Evolutionary conservation across 2,329 filamentous ascomycete genomes (phyloP).

Genomic region (Microcera coccophila): DNA sequence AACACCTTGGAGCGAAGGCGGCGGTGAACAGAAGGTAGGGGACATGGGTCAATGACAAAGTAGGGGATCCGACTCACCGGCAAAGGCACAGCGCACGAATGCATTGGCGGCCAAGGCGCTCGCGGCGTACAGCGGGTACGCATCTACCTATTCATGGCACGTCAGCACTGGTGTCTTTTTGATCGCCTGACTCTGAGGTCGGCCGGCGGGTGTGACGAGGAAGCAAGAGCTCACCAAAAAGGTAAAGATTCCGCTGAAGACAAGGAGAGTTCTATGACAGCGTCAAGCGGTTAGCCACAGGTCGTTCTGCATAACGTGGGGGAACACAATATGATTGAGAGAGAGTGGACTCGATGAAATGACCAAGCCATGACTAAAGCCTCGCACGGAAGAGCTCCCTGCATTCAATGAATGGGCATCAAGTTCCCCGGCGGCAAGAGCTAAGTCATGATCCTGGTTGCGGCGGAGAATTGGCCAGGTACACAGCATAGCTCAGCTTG

Average conservation of each 20-base stretch:
- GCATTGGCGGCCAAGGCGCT: constrained; percentile 80
- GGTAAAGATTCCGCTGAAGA: constrained; percentile 82
- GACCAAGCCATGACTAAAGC: constrained; percentile 34
- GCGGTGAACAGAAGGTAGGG: background rate
- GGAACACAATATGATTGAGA: constrained; percentile 21
- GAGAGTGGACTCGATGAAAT: constrained; percentile 7
- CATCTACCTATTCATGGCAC: constrained; percentile 54
- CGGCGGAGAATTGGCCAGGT: background rate
- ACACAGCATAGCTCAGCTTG: background rate
- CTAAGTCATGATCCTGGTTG: no score
- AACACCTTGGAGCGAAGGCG: background rate
- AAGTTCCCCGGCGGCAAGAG: no score
- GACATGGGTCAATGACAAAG: background rate
- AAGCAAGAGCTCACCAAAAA: constrained; percentile 61
- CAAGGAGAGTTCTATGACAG: constrained; percentile 62
- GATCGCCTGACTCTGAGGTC: constrained; percentile 7
- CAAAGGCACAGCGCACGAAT: constrained; percentile 74
- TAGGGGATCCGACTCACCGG: constrained; percentile 43
- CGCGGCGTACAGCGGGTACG: constrained; percentile 71
- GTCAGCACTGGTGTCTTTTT: constrained; percentile 16
- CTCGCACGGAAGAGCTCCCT: constrained; percentile 4
- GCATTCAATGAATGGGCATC: no score
- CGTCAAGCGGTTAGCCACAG: constrained; percentile 27
- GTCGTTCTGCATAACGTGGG: constrained; percentile 8
- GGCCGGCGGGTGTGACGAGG: background rate